phyloP scores from a whole-genome alignment of 306 rosid species.

The Cyamopsis tetragonoloba region DNA sequence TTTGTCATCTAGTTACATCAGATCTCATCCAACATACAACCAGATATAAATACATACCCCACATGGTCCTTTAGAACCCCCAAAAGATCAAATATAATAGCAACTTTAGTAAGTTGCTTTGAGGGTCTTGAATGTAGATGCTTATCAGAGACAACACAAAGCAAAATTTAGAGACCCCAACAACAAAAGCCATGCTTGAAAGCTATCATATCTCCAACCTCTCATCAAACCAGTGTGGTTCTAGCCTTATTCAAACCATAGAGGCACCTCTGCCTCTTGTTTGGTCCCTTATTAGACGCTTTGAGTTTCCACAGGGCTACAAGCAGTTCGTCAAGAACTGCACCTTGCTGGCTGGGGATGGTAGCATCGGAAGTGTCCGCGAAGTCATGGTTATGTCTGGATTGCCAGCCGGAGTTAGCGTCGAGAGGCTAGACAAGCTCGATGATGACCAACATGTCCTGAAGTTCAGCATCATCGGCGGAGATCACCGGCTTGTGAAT shows the following conservation, averaged over 20 bases:
- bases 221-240: constrained; percentile 51
- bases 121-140: not conserved
- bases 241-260: constrained; percentile 42
- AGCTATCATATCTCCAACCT: constrained; percentile 33
- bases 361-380: constrained; percentile 54
- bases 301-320: constrained; percentile 55
- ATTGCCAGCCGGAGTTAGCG: constrained; percentile 45
- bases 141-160: not conserved
- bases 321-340: constrained; percentile 51
- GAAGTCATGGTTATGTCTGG: constrained; percentile 47
- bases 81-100: not conserved
- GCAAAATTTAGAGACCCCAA: not conserved
- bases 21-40: not conserved
- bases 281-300: constrained; percentile 60
- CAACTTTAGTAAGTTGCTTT: not conserved
- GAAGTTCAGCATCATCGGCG: constrained; percentile 55
- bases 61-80: not conserved
- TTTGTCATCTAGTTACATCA: not conserved
- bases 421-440: constrained; percentile 51
- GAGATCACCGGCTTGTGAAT: constrained; percentile 59
- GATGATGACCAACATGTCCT: constrained; percentile 52
- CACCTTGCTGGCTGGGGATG: constrained; percentile 37
- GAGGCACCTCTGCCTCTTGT: constrained; percentile 53
- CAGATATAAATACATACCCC: not conserved
- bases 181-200: constrained; percentile 19